These are phyloP conservation scores for Rhodomyrtus tomentosa DNA, from an alignment of 345 rosid species.

Conservation along the genomic window DNA sequence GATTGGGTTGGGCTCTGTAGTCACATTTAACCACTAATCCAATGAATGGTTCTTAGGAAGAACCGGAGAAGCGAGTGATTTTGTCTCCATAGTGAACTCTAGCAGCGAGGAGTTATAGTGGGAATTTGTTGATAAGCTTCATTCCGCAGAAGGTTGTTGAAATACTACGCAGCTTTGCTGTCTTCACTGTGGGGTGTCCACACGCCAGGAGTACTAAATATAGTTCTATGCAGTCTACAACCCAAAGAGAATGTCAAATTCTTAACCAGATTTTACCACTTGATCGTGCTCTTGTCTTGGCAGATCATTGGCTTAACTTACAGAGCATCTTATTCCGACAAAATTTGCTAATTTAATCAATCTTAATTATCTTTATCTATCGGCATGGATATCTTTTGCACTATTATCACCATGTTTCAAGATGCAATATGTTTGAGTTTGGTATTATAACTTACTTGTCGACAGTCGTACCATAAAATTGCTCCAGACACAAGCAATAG, in stretches of 20 bases:
- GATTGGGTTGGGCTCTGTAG: not conserved
- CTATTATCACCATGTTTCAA: too few species aligned
- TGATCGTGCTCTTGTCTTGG: not conserved
- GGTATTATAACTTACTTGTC: too few species aligned
- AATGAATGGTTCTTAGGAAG: not conserved
- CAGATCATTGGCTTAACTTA: not conserved
- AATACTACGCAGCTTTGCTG: not conserved
- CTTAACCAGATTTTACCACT: not conserved
- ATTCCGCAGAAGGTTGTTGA: not conserved
- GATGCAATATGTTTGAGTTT: too few species aligned
- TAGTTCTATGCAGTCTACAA: not conserved
- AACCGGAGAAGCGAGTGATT: not conserved
- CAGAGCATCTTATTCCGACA: not conserved
- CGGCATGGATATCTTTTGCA: too few species aligned
- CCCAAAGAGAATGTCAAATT: not conserved
- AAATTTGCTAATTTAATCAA: too few species aligned
- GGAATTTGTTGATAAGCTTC: not conserved
- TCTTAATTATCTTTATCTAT: too few species aligned
- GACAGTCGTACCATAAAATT: too few species aligned
- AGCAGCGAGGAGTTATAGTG: not conserved
- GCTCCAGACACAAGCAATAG: too few species aligned
- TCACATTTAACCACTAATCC: not conserved
- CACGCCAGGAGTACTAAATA: not conserved
- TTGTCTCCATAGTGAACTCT: not conserved
- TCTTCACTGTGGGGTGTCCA: not conserved